Evolutionary conservation across 345 rosid species (phyloP).

Genomic region (Firmiana major): DNA sequence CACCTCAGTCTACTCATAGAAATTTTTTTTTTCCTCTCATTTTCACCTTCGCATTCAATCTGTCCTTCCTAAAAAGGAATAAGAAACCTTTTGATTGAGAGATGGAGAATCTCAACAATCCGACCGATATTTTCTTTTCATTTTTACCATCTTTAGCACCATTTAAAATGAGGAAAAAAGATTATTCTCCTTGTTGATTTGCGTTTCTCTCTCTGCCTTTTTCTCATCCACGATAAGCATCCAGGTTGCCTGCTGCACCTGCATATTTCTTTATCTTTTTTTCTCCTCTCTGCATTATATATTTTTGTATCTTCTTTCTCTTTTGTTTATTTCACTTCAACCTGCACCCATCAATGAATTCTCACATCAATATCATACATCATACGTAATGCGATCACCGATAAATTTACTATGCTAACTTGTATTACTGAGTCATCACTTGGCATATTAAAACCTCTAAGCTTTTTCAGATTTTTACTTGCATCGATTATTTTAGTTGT

Average conservation of each 20-base stretch:
- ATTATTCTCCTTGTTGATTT: slow-evolving; percentile 37
- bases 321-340: slow-evolving; percentile 35
- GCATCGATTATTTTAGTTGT: no score
- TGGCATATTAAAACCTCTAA: no score
- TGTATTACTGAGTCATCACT: no score
- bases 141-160: slow-evolving; percentile 10
- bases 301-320: slow-evolving; percentile 24
- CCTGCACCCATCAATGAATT: slow-evolving; percentile 21
- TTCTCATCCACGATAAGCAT: slow-evolving; percentile 69
- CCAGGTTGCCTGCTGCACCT: slow-evolving; percentile 44
- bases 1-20: slow-evolving; percentile 17
- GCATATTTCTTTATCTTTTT: slow-evolving; percentile 16
- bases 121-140: not conserved
- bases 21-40: slow-evolving; percentile 10
- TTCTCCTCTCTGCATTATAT: slow-evolving; percentile 13
- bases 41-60: not conserved
- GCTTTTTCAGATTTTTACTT: no score
- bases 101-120: slow-evolving; percentile 11
- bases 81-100: not conserved
- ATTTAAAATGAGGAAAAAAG: slow-evolving; percentile 39
- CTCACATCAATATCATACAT: slow-evolving; percentile 7
- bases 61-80: not conserved
- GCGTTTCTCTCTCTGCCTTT: slow-evolving; percentile 44
- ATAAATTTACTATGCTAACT: not conserved
- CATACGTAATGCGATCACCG: not conserved